Base-by-base conservation (phyloP, 75 land plant species). In the Cunninghamia lanceolata region DNA sequence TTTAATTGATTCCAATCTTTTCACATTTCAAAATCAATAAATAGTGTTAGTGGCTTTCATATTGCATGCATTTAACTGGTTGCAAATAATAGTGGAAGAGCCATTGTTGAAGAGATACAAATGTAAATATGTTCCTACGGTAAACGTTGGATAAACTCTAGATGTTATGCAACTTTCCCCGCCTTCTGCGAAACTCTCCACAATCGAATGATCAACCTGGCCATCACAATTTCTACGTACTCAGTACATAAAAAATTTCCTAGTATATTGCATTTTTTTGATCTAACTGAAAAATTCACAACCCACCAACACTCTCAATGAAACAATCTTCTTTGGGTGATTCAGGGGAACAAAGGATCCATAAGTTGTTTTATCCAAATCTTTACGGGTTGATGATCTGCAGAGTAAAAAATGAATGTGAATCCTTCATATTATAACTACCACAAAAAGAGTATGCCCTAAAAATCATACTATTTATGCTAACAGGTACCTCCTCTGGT, bases 301-400 rank as follows among this genome's bases (percentile, higher is more conserved):
- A 42, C 30, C n/a, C 74, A 70, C 70, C 70, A 66, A 28, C 9
- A 66, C 70, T 66, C n/a, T 15, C 70, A 66, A 28, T 25, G 70
- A 66, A 21, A 66, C n/a, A 66, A 21, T 66, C 70, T 66, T 66
- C 30, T 66, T 66, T 28, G 25, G 25, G n/a, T 25, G 0, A 21
- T 89, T 87, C 21, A 88, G 86, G 17, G 92, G 88, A 13, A 96
- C 94, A 79, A 91, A 95, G n/a, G 95, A 94, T 30, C 93, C 98
- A 78, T 83, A 96, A 21, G 87, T 84, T 74, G 96, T 77, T 66
- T 66, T 66, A 2, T 66, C 70, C 70, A 66, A 0, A 28, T 28
- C 70, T 28, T 21, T 4, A 3, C 2, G 2, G 3, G 16, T 50
- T 50, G 53, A 50, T 14, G 53, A 50, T 50, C 53, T 50, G 70